Evolutionary conservation across 2,329 filamentous ascomycete genomes (phyloP), one percentile per base, ranked within the genome.

Genomic region (Xylariales sp.): DNA sequence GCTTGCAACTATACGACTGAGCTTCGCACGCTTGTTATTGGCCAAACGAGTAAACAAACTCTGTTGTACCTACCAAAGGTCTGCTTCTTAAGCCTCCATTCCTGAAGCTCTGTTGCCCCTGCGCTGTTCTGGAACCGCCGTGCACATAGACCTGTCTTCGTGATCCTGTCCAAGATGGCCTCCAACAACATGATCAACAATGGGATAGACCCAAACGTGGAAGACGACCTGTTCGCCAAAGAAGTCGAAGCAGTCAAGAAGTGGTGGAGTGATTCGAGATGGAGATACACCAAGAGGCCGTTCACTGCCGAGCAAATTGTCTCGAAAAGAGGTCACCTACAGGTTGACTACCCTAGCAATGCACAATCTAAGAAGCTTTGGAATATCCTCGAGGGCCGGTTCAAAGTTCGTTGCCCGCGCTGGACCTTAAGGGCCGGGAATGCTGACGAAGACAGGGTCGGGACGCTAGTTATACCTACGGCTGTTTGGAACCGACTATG

Each of bases 231-330:
- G 57, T 95, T 85, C 69, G 74, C 80, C 57, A 76, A 84, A 52
- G 93, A 98, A 63, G 88, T 97, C 46, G 80, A 84, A 56, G 81
- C 85, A 52, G 84, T 97, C 53, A 88, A 96, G 78, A 71, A 85
- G 65, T 98, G 93, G 93, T 98, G 93, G 93, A 76, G 73, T 40
- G 87, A 94, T 56, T 80, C 88, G 43, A 79, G 93, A 74, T 98
- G 93, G 93, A 79, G 87, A 62, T 80, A 88, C 67, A 98, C 93
- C 55, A 90, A 86, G 71, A 79, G 93, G 44, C 84, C 93, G 18
- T 98, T 93, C 64, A 95, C 90, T 4, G 89, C 93, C 22, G 93
- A 97, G 74, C 87, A 95, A 70, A 97, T 98, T 59, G 93, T 95
- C 49, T 84, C 87, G 39, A 98, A 98, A 79, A 78, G 93, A 59